These are phyloP conservation scores for Globisporangium spinosum DNA, from an alignment of 352 stramenopile species.

Conservation along the genomic window DNA sequence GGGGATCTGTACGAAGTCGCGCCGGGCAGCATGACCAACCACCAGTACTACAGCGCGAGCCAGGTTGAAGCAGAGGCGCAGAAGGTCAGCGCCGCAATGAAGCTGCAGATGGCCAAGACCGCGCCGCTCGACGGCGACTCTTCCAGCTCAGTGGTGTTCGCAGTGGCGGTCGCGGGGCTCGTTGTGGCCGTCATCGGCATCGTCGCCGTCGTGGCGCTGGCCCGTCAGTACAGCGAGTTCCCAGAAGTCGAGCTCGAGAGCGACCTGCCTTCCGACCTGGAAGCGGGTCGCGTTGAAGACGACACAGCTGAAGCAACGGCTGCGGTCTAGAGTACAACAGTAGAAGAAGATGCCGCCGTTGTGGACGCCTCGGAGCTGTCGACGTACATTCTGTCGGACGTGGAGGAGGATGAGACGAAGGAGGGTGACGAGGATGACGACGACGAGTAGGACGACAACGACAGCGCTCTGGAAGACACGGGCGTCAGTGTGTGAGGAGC, in stretches of 20 bases:
- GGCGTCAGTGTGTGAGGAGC: background rate
- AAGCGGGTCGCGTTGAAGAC: background rate
- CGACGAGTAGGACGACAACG: too few species aligned
- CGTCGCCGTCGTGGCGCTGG: constrained; percentile 17
- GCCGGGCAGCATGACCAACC: background rate
- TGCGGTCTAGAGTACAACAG: background rate
- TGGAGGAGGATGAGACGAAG: constrained; percentile 8
- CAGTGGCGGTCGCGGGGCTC: constrained; percentile 14
- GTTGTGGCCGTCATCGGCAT: constrained; percentile 20
- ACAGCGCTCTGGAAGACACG: background rate
- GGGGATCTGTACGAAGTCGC: constrained; percentile 1
- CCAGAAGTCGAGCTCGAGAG: constrained; percentile 10
- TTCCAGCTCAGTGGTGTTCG: constrained; percentile 14
- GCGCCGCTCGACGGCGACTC: constrained; percentile 14
- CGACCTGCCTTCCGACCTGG: constrained; percentile 4
- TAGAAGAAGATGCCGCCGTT: background rate
- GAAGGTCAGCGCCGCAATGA: constrained; percentile 13
- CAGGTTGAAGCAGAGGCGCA: constrained; percentile 7
- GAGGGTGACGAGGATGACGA: background rate
- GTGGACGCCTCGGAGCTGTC: background rate
- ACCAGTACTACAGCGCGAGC: constrained; percentile 13
- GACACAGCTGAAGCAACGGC: background rate
- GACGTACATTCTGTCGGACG: constrained; percentile 4
- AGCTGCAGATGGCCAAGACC: constrained; percentile 19
- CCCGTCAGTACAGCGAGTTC: constrained; percentile 18